Evolutionary conservation across 345 rosid species (phyloP), one percentile per base, ranked within the genome.

Genomic region (Eucalyptus guilfoylei): DNA sequence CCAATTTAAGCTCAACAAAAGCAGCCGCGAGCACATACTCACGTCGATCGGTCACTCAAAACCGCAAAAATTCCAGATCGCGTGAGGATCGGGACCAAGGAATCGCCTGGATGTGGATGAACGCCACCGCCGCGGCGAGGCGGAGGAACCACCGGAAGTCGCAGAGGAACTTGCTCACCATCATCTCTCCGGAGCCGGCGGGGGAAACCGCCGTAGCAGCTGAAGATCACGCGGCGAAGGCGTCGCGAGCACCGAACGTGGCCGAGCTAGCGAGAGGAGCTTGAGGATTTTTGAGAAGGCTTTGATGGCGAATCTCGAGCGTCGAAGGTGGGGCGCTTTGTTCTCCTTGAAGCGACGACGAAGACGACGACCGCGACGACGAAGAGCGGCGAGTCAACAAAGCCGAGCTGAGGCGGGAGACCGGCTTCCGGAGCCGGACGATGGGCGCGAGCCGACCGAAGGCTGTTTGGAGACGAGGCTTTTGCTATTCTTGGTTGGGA

Each of bases 61-160:
- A 86, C 81, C 32, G 49, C 49, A 69, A 48, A 9, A 8, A 54
- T 5, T 32, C 87, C 87, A 34, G 88, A 30, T 12, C 80, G 21
- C 21, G 21, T 7, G 40, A 4, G 40, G 2, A 67, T 4, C 23
- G 23, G 40, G 40, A 67, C 40, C 4, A 67, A 67, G 80, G 32
- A 8, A 67, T 67, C 37, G 96, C 99, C 97, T 97, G 99, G 92
- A 97, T 88, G 93, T 91, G 95, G 88, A 97, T 91, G 93, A 97
- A 97, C 52, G 92, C 94, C 89, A 92, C 60, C n/a, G 96, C 98
- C 8, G 96, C 98, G 23, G 97, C 94, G 21, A 97, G 86, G 40
- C 96, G 97, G 90, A 96, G 99, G 89, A 92, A 94, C 62, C 47
- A 94, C 67, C 98, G 92, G 58, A 94, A 92, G 94, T 97, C 99